Conservation (phyloP, 345 rosid genomes). For the Arabidopsis suecica region DNA sequence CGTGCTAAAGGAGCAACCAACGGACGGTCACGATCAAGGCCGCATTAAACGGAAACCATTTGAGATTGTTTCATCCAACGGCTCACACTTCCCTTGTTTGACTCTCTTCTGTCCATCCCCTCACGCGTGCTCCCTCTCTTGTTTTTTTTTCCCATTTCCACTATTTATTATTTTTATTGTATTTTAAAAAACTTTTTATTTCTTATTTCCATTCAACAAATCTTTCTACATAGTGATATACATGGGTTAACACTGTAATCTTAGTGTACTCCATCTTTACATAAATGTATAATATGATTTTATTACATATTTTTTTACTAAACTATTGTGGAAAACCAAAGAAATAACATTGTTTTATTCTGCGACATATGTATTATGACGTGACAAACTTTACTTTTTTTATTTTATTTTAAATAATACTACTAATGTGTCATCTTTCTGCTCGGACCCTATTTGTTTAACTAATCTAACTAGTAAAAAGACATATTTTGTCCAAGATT, state of each 20-base stretch:
- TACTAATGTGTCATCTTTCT: not conserved
- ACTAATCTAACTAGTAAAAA: constrained; percentile 4
- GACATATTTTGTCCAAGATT: constrained; percentile 34
- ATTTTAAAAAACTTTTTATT: too few relatives aligned
- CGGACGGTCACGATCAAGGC: constrained; percentile 44
- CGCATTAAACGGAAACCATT: constrained; percentile 45
- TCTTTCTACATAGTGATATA: too few relatives aligned
- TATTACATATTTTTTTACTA: too few relatives aligned
- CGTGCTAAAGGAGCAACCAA: constrained; percentile 40
- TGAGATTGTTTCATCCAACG: constrained; percentile 44
- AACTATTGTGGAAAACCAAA: too few relatives aligned
- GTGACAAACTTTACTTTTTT: too few relatives aligned
- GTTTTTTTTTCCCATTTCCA: not conserved
- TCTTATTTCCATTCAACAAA: not conserved
- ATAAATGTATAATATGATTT: too few relatives aligned
- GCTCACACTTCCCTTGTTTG: constrained; percentile 50
- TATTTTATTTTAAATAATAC: not conserved
- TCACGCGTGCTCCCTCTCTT: constrained; percentile 49
- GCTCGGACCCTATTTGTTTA: not conserved
- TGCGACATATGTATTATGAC: too few relatives aligned
- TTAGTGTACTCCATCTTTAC: too few relatives aligned
- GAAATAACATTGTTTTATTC: too few relatives aligned
- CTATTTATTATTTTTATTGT: constrained; percentile 4
- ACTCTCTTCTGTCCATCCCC: constrained; percentile 48
- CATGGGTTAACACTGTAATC: too few relatives aligned